These are phyloP conservation scores for Aspergillus terreus DNA, from an alignment of 2,329 filamentous ascomycete genomes.

Conservation along the genomic window DNA sequence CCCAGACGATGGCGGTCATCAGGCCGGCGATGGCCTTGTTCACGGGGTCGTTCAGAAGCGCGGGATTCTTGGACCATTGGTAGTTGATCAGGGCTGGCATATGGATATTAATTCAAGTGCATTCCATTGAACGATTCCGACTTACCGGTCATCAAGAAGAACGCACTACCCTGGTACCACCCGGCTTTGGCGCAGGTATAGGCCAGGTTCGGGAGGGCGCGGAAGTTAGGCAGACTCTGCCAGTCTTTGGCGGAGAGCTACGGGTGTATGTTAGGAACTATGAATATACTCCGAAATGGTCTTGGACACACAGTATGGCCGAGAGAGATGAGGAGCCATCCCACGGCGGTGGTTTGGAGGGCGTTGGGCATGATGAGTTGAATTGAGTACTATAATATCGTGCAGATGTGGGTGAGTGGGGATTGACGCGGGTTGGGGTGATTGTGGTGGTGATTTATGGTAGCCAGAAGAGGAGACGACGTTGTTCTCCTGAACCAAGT, in stretches of 20 bases:
- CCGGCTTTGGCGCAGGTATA: conserved; percentile 20
- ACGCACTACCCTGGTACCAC: conserved; percentile 25
- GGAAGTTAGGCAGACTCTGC: conserved; percentile 17
- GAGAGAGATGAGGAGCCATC: conserved; percentile 16
- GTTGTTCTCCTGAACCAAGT: neutral
- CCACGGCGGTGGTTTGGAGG: conserved; percentile 11
- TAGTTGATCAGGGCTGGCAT: conserved; percentile 15
- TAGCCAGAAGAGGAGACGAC: neutral
- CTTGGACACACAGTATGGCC: conserved; percentile 14
- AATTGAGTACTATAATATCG: too few species aligned
- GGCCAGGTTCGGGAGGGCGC: conserved; percentile 18
- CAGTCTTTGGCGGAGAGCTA: conserved; percentile 15
- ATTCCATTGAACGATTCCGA: too few species aligned
- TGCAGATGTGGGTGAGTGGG: neutral
- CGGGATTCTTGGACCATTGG: conserved; percentile 15
- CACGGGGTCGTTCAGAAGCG: conserved; percentile 8
- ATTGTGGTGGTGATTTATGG: neutral
- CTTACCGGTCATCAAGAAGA: conserved; percentile 20
- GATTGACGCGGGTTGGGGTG: neutral
- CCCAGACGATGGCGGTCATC: conserved; percentile 18
- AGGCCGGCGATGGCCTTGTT: conserved; percentile 17
- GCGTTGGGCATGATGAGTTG: conserved; percentile 9
- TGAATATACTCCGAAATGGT: neutral
- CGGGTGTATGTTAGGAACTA: neutral
- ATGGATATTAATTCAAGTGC: too few species aligned